phyloP scores from a whole-genome alignment of 2,329 filamentous ascomycete genomes.

The Xylaria polymorpha region DNA sequence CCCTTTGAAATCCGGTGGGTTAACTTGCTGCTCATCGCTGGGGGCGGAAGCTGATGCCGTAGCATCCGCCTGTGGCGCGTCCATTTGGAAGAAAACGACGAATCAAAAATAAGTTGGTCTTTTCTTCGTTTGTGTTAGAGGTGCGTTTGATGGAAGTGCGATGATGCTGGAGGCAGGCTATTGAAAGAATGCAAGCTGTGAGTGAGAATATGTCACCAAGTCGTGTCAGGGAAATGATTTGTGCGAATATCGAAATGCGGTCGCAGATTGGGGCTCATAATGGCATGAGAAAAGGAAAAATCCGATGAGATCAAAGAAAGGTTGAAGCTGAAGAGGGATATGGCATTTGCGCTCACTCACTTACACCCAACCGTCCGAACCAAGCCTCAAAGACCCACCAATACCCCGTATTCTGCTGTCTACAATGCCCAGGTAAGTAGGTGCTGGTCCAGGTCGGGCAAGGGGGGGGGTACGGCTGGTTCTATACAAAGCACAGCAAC shows the following conservation, averaged over 20 bases:
- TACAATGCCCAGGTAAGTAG: no score
- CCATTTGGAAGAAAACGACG: not conserved
- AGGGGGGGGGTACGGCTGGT: not conserved
- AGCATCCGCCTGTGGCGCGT: not conserved
- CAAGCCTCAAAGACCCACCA: constrained; percentile 1
- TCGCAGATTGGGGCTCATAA: not conserved
- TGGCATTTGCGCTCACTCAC: not conserved
- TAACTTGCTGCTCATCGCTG: not conserved
- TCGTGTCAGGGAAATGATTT: not conserved
- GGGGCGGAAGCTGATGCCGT: not conserved
- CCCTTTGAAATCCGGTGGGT: constrained; percentile 64
- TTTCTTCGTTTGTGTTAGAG: constrained; percentile 7
- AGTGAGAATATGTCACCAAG: not conserved
- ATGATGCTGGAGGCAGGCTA: not conserved
- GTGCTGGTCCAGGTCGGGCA: not conserved
- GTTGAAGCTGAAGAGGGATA: constrained; percentile 12
- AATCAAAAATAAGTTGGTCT: not conserved
- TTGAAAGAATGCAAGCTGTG: not conserved
- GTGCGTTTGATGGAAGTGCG: constrained; percentile 15
- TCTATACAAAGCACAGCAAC: not conserved
- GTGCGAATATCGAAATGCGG: not conserved
- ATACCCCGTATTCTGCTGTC: no score
- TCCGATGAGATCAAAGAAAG: not conserved
- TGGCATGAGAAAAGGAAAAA: not conserved
- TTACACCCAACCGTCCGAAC: constrained; percentile 6